These are phyloP conservation scores for Xylaria digitata DNA, from an alignment of 2,329 filamentous ascomycete genomes.

Conservation along the genomic window DNA sequence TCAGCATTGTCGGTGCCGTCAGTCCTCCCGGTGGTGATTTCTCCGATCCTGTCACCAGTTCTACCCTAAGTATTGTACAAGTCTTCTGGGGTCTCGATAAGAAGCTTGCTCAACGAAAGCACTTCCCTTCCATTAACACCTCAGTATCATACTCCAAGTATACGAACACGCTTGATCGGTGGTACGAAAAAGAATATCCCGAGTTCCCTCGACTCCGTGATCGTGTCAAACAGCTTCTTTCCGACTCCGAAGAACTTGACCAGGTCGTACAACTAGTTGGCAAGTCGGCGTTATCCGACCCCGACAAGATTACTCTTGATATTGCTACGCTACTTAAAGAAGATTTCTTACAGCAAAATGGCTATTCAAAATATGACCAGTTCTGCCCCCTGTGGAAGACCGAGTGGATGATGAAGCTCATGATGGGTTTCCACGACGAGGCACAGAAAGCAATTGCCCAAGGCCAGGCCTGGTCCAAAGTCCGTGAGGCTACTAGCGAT, in stretches of 20 bases:
- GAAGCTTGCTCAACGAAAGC: constrained; percentile 98
- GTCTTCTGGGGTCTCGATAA: constrained; percentile 99
- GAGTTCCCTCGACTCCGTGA: constrained; percentile 95
- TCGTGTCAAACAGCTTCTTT: constrained; percentile 91
- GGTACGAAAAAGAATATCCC: constrained; percentile 91
- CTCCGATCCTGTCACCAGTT: constrained; percentile 94
- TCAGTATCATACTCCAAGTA: constrained; percentile 97
- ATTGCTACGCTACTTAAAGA: constrained; percentile 94
- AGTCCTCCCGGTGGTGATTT: constrained; percentile 98
- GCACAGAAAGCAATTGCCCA: constrained; percentile 93
- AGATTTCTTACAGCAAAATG: constrained; percentile 98
- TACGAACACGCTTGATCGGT: constrained; percentile 86
- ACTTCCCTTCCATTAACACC: constrained; percentile 99
- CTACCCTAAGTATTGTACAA: constrained; percentile 96
- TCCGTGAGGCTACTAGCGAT: constrained; percentile 88
- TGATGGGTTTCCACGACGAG: constrained; percentile 98
- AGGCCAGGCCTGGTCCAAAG: constrained; percentile 91
- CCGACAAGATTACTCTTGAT: constrained; percentile 98
- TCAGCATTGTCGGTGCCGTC: constrained; percentile 97
- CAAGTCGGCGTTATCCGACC: constrained; percentile 94
- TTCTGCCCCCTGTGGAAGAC: constrained; percentile 99
- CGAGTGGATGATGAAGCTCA: constrained; percentile 99
- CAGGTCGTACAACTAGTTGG: constrained; percentile 98
- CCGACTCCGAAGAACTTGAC: constrained; percentile 95
- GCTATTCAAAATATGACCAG: constrained; percentile 98